Base-by-base conservation (phyloP, 768 basidiomycete genomes). In the Pulveroboletus ravenelii region DNA sequence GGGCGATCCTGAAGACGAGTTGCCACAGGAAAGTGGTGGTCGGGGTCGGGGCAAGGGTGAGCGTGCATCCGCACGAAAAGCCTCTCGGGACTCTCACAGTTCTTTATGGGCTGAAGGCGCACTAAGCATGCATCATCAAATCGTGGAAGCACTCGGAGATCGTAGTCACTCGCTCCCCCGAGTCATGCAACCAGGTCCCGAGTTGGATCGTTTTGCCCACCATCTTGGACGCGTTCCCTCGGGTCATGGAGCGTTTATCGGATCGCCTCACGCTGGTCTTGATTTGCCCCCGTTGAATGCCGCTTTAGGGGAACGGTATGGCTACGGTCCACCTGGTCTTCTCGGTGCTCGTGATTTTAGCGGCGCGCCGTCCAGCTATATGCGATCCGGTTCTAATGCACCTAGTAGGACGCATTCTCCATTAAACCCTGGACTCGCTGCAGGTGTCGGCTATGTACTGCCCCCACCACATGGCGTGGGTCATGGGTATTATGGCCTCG, bases 401-500 rank as follows among this genome's bases (percentile, higher is more conserved):
- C 86, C 86, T 6, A 87, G 83, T 66, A 72, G 85, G 58, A 84
- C 85, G 45, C 85, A 88, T 64, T 86, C 85, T 40, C 86, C 85
- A 42, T 65, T 82, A 60, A 78, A 77, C 46, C 81, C 77, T 55
- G 75, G 73, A 50, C 63, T 71, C 32, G 59, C 64, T 48, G 68
- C 66, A 40, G 66, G 68, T 23, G 66, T 70, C 44, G 72, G 74
- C 31, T 77, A 78, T 58, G 63, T 73, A 32, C 61, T 75, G 0
- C 74, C 74, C 6, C 62, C 73, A 6, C 70, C 72, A 6, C 72
- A 70, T 60, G 52, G 61, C 43, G 57, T 68, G 50, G 60, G 63
- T 55, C 63, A 68, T 59, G 69, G 72, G 56, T 68, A 69, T 49
- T 68, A 70, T 56, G 51, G 61, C 51, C 65, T 73, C 69, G 59